Base-by-base conservation (phyloP, 805 yeast species). In the Candida methanosorbosa region DNA sequence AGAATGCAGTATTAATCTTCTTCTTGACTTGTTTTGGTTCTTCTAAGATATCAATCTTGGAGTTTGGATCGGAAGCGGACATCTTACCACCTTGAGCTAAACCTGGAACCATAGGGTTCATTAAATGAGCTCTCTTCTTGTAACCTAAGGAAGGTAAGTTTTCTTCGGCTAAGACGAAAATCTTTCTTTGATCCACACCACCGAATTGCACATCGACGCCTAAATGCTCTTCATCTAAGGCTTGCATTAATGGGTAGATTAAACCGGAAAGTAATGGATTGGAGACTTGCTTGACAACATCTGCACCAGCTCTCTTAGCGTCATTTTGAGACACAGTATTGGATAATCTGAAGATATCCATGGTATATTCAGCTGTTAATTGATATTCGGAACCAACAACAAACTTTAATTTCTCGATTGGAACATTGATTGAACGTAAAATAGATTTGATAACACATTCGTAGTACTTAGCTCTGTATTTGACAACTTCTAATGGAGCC, bases 41-140 rank as follows among this genome's bases (percentile, higher is more conserved):
- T 59, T 92, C 99, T 41, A 88, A 64, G 25, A 92, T 59, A 54
- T 92, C 98, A 44, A 92, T 87, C 64, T 92, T 92, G 38, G 97
- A 88, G 69, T 87, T 92, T 49, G 98, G 97, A 65, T 92, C 98
- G 24, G 96, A 85, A 2, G 98, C 96, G 49, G 96, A 85, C 99
- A 92, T 92, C 59, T 92, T 92, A 52, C 94, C 98, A 49, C 97
- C 97, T 63, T 88, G 96, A 22, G 81, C 78, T 49, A 92, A 74
- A 36, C 98, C 97, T 33, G 98, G 98, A 31, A 94, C 96, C 97
- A 92, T 90, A 36, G 87, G 90, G 66, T 92, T 92, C 99, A 92
- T 92, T 56, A 92, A 70, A 64, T 92, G 99, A 21, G 94, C 98
- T 59, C 99, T 81, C 71, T 92, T 92, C 64, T 83, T 85, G 79